Conservation (phyloP, 129 eudicot species). For the Flaveria linearis region DNA sequence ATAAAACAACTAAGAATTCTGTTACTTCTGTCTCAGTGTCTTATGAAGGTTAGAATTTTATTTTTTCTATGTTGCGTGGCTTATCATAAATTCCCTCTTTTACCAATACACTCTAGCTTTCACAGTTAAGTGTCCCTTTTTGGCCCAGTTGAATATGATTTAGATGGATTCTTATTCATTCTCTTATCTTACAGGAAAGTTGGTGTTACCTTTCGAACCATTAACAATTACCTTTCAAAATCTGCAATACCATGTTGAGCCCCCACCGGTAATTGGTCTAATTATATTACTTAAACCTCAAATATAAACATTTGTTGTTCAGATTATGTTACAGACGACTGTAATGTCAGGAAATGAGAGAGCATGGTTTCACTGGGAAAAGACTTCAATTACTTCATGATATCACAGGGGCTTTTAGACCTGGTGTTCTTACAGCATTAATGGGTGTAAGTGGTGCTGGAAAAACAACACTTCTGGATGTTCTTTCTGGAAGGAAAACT, state of each 20-base stretch:
- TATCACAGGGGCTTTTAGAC: slow-evolving; percentile 69
- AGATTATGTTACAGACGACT: slow-evolving; percentile 13
- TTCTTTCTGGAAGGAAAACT: slow-evolving; percentile 86
- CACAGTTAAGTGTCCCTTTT: not conserved
- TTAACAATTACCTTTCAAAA: slow-evolving; percentile 50
- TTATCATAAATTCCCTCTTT: not conserved
- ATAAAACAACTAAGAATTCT: slow-evolving; percentile 13
- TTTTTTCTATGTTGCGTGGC: not conserved
- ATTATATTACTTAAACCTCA: slow-evolving; percentile 4
- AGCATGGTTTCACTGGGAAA: slow-evolving; percentile 50
- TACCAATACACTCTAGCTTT: too few relatives aligned
- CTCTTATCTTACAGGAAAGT: slow-evolving; percentile 39
- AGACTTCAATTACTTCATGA: slow-evolving; percentile 62
- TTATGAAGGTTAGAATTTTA: slow-evolving; percentile 38
- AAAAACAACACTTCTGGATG: slow-evolving; percentile 90
- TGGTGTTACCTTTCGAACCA: slow-evolving; percentile 67
- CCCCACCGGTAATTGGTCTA: slow-evolving; percentile 46
- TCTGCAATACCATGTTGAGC: slow-evolving; percentile 56
- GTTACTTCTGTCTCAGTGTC: slow-evolving; percentile 12
- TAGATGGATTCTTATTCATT: slow-evolving; percentile 3
- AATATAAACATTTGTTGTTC: not conserved
- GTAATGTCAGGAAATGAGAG: slow-evolving; percentile 58
- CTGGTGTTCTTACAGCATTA: slow-evolving; percentile 86
- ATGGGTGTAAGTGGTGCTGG: slow-evolving; percentile 98
- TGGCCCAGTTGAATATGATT: not conserved